Conservation (phyloP, 805 yeast species). For the Groenewaldozyma salmanticensis region DNA sequence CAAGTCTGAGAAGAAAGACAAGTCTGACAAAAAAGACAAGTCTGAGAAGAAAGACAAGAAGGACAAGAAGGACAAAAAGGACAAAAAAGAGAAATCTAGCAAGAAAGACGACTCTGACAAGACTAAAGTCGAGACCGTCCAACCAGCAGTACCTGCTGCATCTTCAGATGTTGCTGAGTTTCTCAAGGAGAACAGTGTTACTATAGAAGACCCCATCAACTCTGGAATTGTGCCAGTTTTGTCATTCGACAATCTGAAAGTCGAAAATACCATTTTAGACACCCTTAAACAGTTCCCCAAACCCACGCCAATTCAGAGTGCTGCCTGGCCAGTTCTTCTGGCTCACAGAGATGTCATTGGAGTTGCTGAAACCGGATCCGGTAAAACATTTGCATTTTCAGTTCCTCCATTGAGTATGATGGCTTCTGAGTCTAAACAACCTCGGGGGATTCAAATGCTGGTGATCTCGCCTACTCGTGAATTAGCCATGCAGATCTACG, state of each 20-base stretch:
- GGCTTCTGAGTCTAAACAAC: slow-evolving; percentile 27
- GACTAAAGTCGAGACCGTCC: slow-evolving; percentile 15
- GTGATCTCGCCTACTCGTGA: slow-evolving; percentile 96
- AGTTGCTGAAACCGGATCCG: slow-evolving; percentile 98
- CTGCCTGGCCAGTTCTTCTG: slow-evolving; percentile 85
- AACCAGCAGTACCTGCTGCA: slow-evolving; percentile 29
- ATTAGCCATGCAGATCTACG: slow-evolving; percentile 87
- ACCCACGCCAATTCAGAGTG: slow-evolving; percentile 95
- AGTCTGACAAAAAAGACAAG: slow-evolving; percentile 20
- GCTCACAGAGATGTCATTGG: slow-evolving; percentile 82
- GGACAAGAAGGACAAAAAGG: slow-evolving; percentile 30
- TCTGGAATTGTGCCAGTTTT: slow-evolving; percentile 55
- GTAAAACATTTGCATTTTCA: slow-evolving; percentile 95
- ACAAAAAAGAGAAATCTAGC: slow-evolving; percentile 31
- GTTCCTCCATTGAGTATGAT: slow-evolving; percentile 88
- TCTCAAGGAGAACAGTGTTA: slow-evolving; percentile 61
- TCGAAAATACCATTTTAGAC: slow-evolving; percentile 44
- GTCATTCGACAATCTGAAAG: slow-evolving; percentile 50
- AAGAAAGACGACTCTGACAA: slow-evolving; percentile 17
- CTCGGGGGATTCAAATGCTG: slow-evolving; percentile 56
- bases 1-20: slow-evolving; percentile 19
- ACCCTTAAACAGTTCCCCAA: slow-evolving; percentile 54
- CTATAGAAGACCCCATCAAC: slow-evolving; percentile 58
- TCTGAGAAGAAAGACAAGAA: slow-evolving; percentile 22
- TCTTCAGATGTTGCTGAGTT: slow-evolving; percentile 53